Conservation (phyloP, 2,329 filamentous ascomycete species). For the Teratosphaeriaceae sp. region DNA sequence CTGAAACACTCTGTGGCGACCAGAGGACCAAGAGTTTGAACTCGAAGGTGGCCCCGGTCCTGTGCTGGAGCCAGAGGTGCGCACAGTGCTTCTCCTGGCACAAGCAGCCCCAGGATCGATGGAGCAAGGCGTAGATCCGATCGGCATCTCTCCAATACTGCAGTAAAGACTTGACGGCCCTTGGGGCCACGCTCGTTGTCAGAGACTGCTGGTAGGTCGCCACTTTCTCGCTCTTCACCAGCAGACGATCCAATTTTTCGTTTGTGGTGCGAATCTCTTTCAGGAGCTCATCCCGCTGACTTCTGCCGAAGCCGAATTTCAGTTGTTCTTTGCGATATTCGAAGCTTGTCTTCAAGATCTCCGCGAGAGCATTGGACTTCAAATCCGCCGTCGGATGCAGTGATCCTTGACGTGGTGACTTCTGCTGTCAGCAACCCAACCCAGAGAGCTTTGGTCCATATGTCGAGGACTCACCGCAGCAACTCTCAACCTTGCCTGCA, state of each 20-base stretch:
- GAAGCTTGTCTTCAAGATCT: background rate
- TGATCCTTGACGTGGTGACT: too few relatives aligned
- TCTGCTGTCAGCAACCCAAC: too few relatives aligned
- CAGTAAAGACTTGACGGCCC: constrained; percentile 4
- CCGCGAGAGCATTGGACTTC: background rate
- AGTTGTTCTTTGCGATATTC: constrained; percentile 4
- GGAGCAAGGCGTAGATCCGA: constrained; percentile 6
- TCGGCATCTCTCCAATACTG: constrained; percentile 12
- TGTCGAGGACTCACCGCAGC: too few relatives aligned
- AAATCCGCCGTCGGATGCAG: background rate
- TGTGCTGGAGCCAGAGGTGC: constrained; percentile 9
- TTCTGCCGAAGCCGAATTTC: constrained; percentile 5
- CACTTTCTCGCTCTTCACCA: constrained; percentile 5
- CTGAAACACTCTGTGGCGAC: background rate
- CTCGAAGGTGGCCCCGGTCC: background rate
- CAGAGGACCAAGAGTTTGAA: constrained; percentile 7
- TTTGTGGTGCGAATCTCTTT: constrained; percentile 3
- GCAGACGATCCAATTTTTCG: constrained; percentile 4
- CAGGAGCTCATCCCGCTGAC: constrained; percentile 1
- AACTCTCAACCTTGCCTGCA: background rate
- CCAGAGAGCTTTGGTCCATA: too few relatives aligned
- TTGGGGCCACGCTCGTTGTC: background rate
- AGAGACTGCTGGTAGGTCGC: background rate
- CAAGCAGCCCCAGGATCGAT: constrained; percentile 1
- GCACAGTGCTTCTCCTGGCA: constrained; percentile 8